These are phyloP conservation scores for Iris macrosiphon DNA, from an alignment of 106 monocot genomes.

Conservation along the genomic window DNA sequence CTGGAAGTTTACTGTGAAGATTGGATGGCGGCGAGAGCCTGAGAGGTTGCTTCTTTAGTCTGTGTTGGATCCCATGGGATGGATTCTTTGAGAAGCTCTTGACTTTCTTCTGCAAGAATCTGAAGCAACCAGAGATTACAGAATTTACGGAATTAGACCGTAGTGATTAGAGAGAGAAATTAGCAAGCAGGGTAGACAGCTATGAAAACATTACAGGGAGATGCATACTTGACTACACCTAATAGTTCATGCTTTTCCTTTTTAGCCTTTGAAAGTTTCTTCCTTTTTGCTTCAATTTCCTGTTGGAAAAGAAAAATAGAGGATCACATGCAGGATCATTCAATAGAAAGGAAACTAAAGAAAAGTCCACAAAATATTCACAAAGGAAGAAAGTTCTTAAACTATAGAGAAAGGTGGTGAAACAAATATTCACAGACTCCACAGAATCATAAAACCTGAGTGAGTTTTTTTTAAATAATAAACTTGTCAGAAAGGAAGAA, in stretches of 20 bases:
- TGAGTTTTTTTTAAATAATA: too few relatives aligned
- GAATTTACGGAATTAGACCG: neutral
- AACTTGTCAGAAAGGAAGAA: too few relatives aligned
- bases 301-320: neutral
- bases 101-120: slow-evolving; percentile 47
- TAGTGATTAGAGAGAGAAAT: neutral
- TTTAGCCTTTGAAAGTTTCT: slow-evolving; percentile 18
- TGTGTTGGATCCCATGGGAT: neutral
- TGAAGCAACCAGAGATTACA: slow-evolving; percentile 1
- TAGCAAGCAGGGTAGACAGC: neutral
- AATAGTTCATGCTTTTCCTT: slow-evolving; percentile 19
- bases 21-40: neutral
- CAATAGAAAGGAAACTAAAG: neutral
- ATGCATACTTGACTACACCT: slow-evolving; percentile 34
- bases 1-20: neutral
- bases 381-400: neutral
- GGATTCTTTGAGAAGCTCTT: slow-evolving; percentile 22
- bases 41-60: slow-evolving; percentile 12
- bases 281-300: slow-evolving; percentile 37
- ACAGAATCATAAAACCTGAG: too few relatives aligned
- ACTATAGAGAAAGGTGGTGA: neutral
- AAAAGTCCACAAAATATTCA: too few relatives aligned
- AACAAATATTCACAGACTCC: too few relatives aligned
- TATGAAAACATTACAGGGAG: neutral
- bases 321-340: too few relatives aligned